These are phyloP conservation scores for Syzygium jambos DNA, from an alignment of 345 rosid genomes.

Conservation along the genomic window DNA sequence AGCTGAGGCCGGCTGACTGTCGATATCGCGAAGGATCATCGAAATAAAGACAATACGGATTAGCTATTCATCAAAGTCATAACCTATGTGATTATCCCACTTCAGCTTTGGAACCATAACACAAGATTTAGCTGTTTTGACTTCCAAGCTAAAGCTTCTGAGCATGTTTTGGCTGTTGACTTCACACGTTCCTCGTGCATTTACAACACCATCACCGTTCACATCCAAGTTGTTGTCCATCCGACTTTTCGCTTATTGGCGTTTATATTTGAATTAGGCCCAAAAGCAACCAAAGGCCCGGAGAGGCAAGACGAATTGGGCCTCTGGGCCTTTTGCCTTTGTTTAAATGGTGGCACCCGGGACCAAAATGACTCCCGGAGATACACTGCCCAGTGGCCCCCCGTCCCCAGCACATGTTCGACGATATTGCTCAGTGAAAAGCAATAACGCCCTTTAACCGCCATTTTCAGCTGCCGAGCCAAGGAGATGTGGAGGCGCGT, in stretches of 20 bases:
- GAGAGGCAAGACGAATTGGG: not conserved
- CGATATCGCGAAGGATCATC: not conserved
- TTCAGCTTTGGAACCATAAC: not conserved
- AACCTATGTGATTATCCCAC: not conserved
- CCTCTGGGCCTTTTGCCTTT: not conserved
- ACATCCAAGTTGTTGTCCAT: not conserved
- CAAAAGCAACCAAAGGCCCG: not conserved
- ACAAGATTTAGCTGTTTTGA: not conserved
- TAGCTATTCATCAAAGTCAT: not conserved
- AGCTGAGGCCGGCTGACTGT: not conserved
- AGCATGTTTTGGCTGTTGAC: too few relatives aligned
- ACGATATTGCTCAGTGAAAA: conserved; percentile 21
- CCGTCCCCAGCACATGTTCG: conserved; percentile 19
- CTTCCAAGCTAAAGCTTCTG: too few relatives aligned
- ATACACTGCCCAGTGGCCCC: not conserved
- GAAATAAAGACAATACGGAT: not conserved
- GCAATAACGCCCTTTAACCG: not conserved
- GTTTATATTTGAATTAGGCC: not conserved
- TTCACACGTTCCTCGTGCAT: too few relatives aligned
- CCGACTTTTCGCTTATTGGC: not conserved
- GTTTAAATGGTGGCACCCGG: not conserved
- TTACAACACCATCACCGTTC: too few relatives aligned
- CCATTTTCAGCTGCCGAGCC: not conserved
- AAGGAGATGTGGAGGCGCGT: conserved; percentile 76
- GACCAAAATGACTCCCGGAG: not conserved